Conservation (phyloP, 306 rosid species). For the Urtica urens region DNA sequence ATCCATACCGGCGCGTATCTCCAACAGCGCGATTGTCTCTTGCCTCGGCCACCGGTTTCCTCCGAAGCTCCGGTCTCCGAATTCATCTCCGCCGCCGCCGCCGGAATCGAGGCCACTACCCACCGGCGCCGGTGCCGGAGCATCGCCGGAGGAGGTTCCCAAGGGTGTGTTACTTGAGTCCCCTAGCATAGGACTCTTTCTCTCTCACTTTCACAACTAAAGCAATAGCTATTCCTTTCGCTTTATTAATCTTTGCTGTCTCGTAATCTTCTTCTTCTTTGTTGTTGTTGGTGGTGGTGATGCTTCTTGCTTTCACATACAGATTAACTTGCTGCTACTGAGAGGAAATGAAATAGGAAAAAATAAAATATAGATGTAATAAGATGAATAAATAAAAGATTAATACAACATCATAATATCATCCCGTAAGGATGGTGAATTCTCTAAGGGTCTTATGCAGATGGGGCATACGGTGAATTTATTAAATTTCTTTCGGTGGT, state of each 20-base stretch:
- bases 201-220: not conserved
- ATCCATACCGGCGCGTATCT: slow-evolving; percentile 94
- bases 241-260: not conserved
- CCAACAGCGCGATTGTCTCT: slow-evolving; percentile 74
- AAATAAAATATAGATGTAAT: not conserved
- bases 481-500: slow-evolving; percentile 61
- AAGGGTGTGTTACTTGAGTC: slow-evolving; percentile 43
- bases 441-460: slow-evolving; percentile 50
- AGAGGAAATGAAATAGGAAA: slow-evolving; percentile 19
- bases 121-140: slow-evolving; percentile 20
- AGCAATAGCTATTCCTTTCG: not conserved
- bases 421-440: slow-evolving; percentile 48
- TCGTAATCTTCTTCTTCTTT: slow-evolving; percentile 6
- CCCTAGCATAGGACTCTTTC: slow-evolving; percentile 61
- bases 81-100: slow-evolving; percentile 22
- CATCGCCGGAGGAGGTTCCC: slow-evolving; percentile 45
- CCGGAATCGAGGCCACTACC: slow-evolving; percentile 2
- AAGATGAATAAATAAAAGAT: slow-evolving; percentile 1
- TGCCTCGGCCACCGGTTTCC: slow-evolving; percentile 93
- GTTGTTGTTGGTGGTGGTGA: not conserved
- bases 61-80: slow-evolving; percentile 56
- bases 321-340: slow-evolving; percentile 35
- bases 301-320: slow-evolving; percentile 7
- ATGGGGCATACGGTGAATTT: slow-evolving; percentile 48
- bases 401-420: slow-evolving; percentile 17